Percentiles rank a stretch among this genome's conserved stretches.
Conservation (phyloP, 2,329 filamentous ascomycete genomes). For the Ophiocordyceps robertsii region DNA sequence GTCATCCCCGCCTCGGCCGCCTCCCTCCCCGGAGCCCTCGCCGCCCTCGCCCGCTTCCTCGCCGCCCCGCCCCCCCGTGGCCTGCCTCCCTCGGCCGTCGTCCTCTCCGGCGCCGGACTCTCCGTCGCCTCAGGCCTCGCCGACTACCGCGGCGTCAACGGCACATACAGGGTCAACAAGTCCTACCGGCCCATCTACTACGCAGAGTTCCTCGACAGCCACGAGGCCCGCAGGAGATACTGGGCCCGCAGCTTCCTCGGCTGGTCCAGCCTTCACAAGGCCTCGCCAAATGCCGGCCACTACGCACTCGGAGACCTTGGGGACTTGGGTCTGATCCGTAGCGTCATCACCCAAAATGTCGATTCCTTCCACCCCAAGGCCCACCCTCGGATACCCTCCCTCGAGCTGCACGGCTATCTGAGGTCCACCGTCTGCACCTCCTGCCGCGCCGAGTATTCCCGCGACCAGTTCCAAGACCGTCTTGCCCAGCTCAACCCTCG, state of each 20-base stretch:
- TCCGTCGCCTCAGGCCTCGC: slow-evolving; percentile 86
- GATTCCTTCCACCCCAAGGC: slow-evolving; percentile 80
- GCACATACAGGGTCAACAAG: slow-evolving; percentile 87
- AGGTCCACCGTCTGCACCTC: slow-evolving; percentile 68
- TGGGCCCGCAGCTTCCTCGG: slow-evolving; percentile 93
- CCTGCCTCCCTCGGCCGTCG: slow-evolving; percentile 32
- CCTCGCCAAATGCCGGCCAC: slow-evolving; percentile 70
- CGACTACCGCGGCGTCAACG: slow-evolving; percentile 80
- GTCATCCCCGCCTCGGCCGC: slow-evolving; percentile 62
- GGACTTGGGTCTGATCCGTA: slow-evolving; percentile 55
- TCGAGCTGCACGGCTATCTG: slow-evolving; percentile 88
- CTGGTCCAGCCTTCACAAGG: slow-evolving; percentile 69
- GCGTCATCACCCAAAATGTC: slow-evolving; percentile 89
- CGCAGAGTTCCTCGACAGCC: slow-evolving; percentile 70
- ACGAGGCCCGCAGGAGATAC: slow-evolving; percentile 81
- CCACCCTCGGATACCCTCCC: slow-evolving; percentile 59
- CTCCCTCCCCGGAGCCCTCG: slow-evolving; percentile 58
- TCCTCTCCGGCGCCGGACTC: slow-evolving; percentile 72
- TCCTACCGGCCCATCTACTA: slow-evolving; percentile 86
- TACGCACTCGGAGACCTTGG: slow-evolving; percentile 62
- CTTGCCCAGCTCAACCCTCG: slow-evolving; percentile 70
- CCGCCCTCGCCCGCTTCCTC: slow-evolving; percentile 67
- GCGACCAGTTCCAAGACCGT: slow-evolving; percentile 62
- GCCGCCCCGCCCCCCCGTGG: slow-evolving; percentile 39
- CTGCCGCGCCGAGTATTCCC: slow-evolving; percentile 58